Base-by-base conservation (phyloP, 179 eudicot species). In the Amaranthus tricolor region DNA sequence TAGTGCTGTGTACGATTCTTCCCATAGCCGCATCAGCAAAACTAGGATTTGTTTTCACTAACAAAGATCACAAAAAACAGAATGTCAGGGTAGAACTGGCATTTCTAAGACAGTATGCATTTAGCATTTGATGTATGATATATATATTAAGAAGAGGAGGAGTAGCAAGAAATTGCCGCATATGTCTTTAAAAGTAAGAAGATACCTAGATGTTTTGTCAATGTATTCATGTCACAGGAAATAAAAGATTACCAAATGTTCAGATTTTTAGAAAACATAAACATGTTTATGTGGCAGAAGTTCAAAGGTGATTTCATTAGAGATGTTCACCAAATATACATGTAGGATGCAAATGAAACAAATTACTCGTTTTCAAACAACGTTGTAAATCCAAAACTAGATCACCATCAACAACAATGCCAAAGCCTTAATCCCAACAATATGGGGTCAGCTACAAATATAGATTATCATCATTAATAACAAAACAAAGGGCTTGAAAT, bases 1-100 rank as follows among this genome's bases (percentile, higher is more conserved):
- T 92, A n/a, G 97, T 83, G 79, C 94, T 90, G 65, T 90, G 97
- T 12, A 90, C 93, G 76, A 92, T 85, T 86, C 97, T 89, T 80
- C 96, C 93, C 81, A 92, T 76, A n/a, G 97, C 97, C 80, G 93
- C 97, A 76, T 92, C 97, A 76, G 96, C 54, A 73, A 92, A 77
- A 86, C 89, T 92, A 65, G 96, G 97, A 71, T 87, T 86, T 47
- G 97, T 92, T 89, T 92, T 92, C 89, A 90, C 97, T 92, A 69
- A 48, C 15, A 68, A 16, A 75, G 66, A 66, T 54, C 53, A 55
- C 63, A 71, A 20, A 73, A 17, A 31, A 17, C 49, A 43, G 21
- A 7, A 49, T 24, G 48, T 73, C 71, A 77, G 48, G 31, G 43
- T 52, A 68, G 24, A 40, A 53, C 45, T 31, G 20, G 20, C 47